Base-by-base conservation (phyloP, 148 eudicot species). In the Limonium bicolor region DNA sequence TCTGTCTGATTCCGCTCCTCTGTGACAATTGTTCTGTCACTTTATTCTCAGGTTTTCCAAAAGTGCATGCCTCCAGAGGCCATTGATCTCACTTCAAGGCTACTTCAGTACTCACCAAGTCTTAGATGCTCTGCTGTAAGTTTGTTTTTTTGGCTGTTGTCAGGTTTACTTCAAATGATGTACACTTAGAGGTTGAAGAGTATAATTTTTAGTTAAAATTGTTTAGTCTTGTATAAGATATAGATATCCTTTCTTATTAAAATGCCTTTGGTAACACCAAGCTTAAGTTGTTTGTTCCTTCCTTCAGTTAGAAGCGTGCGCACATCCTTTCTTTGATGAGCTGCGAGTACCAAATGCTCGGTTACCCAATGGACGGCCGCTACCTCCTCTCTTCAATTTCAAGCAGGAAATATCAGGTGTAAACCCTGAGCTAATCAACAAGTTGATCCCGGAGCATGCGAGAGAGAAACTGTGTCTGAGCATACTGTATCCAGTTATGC, bases 231-330 rank as follows among this genome's bases (percentile, higher is more conserved):
- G 2, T 32, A 32, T 10, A 32, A 15, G 3, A 2, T 2, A 32
- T n/a, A 32, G 5, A 10, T 10, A 15, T 32, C 11, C 11, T 32
- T 12, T 32, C 11, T 32, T 32, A 32, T 32, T 32, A 32, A 32
- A 10, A 2, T 3, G 20, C 46, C 15, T 29, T n/a, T n/a, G n/a
- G n/a, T n/a, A n/a, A n/a, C n/a, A n/a, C n/a, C n/a, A n/a, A n/a
- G n/a, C n/a, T n/a, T n/a, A n/a, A n/a, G n/a, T n/a, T n/a, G n/a
- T n/a, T n/a, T n/a, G n/a, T n/a, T n/a, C n/a, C n/a, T n/a, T n/a
- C n/a, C n/a, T 69, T 51, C 78, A 86, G 95, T 55, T 86, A 53
- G 95, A 86, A 68, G 95, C 95, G 30, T 80, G 85, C 59, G 61
- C 79, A 10, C 95, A 80, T 69, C 62, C 78, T 36, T 80, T 86